Percentiles rank a stretch among this genome's conserved stretches.
phyloP scores from a whole-genome alignment of 2,329 filamentous ascomycete species.

The Cladosporium phlei region DNA sequence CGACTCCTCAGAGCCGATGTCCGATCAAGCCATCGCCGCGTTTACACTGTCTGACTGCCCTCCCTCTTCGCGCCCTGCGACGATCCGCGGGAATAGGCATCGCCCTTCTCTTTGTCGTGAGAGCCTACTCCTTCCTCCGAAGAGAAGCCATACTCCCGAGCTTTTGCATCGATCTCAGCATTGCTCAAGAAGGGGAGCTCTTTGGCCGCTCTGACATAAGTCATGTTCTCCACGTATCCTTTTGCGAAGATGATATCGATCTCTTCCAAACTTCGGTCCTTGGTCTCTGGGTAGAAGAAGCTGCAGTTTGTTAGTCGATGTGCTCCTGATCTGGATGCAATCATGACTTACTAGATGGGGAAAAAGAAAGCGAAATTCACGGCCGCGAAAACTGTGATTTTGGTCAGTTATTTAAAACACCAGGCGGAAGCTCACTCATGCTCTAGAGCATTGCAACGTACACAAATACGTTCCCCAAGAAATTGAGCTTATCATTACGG shows the following conservation, averaged over 20 bases:
- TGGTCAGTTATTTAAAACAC: no score
- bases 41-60: background rate
- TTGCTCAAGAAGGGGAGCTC: constrained; percentile 33
- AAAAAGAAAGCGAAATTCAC: constrained; percentile 14
- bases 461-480: no score
- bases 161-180: constrained; percentile 31
- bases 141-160: constrained; percentile 29
- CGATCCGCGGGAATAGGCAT: background rate
- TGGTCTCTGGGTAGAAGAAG: constrained; percentile 17
- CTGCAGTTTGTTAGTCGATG: no score
- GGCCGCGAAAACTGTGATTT: constrained; percentile 8
- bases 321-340: no score
- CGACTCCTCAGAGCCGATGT: no score
- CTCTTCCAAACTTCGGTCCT: constrained; percentile 14
- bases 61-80: constrained; percentile 3
- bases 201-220: constrained; percentile 35
- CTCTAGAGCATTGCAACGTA: no score
- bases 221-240: constrained; percentile 26
- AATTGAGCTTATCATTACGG: constrained; percentile 9
- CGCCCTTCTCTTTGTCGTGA: constrained; percentile 2
- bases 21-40: no score
- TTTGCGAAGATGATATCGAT: constrained; percentile 20
- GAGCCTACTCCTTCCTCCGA: background rate
- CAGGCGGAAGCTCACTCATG: no score
- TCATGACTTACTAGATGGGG: no score